Evolutionary conservation across 1,139 yeast species (phyloP).

Genomic region (Blastobotrys illinoisensis): DNA sequence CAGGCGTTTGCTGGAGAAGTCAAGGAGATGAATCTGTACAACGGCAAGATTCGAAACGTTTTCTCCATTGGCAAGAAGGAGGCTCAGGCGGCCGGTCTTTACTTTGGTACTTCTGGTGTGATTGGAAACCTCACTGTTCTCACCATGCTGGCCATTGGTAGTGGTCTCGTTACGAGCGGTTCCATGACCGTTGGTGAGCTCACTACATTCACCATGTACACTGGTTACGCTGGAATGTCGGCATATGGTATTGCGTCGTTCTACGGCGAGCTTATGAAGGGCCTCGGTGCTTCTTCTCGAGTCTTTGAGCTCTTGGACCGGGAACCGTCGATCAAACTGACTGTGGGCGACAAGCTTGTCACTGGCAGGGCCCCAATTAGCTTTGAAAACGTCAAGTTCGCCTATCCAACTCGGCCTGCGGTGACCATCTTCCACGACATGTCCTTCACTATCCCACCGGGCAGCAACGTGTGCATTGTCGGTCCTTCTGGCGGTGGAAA

Average conservation of each 20-base stretch:
- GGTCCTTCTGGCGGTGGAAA: conserved; percentile 98
- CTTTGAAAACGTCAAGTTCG: conserved; percentile 62
- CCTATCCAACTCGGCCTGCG: conserved; percentile 84
- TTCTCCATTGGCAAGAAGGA: conserved; percentile 72
- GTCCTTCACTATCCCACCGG: conserved; percentile 64
- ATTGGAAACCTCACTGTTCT: conserved; percentile 77
- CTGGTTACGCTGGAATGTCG: conserved; percentile 86
- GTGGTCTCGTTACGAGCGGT: conserved; percentile 67
- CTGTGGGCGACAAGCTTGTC: conserved; percentile 47
- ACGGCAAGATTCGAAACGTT: conserved; percentile 66
- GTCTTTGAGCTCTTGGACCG: conserved; percentile 81
- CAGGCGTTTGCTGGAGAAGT: conserved; percentile 86
- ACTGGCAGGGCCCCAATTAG: conserved; percentile 48
- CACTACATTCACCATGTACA: conserved; percentile 89
- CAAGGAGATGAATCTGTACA: conserved; percentile 55
- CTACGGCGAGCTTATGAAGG: conserved; percentile 92
- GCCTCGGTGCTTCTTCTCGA: conserved; percentile 93
- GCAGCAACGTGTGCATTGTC: conserved; percentile 87
- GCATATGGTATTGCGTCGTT: conserved; percentile 86
- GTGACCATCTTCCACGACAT: conserved; percentile 60
- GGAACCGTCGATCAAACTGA: conserved; percentile 60
- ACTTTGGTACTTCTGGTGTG: conserved; percentile 70
- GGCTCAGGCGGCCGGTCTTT: conserved; percentile 60
- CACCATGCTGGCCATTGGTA: conserved; percentile 73
- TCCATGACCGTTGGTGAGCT: conserved; percentile 79